A percentile compares a stretch with the other conserved stretches of the same genome.
Evolutionary conservation across 2,329 filamentous ascomycete species (phyloP).

Genomic region (Endothia cerciana): DNA sequence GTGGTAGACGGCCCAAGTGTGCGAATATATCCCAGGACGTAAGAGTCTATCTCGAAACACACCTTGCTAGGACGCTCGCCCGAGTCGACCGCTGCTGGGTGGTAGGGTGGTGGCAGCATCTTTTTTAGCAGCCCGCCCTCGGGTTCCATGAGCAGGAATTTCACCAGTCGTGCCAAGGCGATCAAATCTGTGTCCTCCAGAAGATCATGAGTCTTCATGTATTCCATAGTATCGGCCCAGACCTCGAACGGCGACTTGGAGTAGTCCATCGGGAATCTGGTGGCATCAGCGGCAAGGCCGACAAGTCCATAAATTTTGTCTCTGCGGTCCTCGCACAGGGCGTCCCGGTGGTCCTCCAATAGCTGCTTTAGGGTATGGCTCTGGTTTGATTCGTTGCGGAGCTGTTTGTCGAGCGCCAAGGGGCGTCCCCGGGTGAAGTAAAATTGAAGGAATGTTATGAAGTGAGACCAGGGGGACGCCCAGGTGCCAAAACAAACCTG

Average conservation of each 20-base stretch:
- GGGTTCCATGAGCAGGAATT: slow-evolving; percentile 4
- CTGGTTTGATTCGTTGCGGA: slow-evolving; percentile 24
- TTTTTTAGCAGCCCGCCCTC: not conserved
- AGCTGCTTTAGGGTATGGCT: slow-evolving; percentile 31
- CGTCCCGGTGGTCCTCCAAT: slow-evolving; percentile 32
- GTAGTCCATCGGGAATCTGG: slow-evolving; percentile 37
- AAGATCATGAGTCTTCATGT: slow-evolving; percentile 28
- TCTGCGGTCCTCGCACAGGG: slow-evolving; percentile 35
- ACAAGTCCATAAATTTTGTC: slow-evolving; percentile 40
- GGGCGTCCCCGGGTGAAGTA: slow-evolving; percentile 22
- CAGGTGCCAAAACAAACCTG: slow-evolving; percentile 33
- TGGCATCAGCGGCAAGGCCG: slow-evolving; percentile 35
- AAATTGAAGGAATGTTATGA: slow-evolving; percentile 29
- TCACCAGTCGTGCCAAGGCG: slow-evolving; percentile 3
- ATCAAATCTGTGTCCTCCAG: not conserved
- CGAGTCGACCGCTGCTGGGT: not conserved
- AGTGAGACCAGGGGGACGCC: slow-evolving; percentile 29
- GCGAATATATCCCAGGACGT: slow-evolving; percentile 8
- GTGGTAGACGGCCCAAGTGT: not conserved
- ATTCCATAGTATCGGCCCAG: slow-evolving; percentile 37
- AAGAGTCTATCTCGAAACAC: not conserved
- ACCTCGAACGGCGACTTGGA: slow-evolving; percentile 34
- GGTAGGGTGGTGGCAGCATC: not conserved
- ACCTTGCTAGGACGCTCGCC: not conserved
- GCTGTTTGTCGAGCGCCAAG: slow-evolving; percentile 30